Percentiles rank a stretch among this genome's conserved stretches.
These are phyloP conservation scores for Penicillium paneum DNA, from an alignment of 2,329 filamentous ascomycete species.

Conservation along the genomic window DNA sequence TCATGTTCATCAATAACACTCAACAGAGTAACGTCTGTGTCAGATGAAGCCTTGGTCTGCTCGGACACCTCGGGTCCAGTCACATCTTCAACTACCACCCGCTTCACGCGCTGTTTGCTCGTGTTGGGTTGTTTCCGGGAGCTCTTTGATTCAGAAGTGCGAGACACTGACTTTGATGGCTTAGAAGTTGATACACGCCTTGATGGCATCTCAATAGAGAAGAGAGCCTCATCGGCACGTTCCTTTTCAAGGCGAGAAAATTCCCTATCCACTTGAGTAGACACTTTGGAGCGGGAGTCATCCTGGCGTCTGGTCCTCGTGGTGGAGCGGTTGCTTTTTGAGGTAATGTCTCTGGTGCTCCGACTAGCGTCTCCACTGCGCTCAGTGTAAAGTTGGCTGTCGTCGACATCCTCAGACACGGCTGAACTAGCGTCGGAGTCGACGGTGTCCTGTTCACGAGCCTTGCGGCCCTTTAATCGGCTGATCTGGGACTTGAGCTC, in stretches of 20 bases:
- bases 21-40: conserved; percentile 49
- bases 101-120: conserved; percentile 41
- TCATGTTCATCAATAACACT: conserved; percentile 53
- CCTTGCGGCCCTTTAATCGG: conserved; percentile 21
- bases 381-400: conserved; percentile 34
- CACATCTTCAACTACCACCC: conserved; percentile 36
- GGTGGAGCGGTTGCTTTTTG: conserved; percentile 29
- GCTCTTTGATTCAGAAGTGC: conserved; percentile 21
- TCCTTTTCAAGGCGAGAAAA: conserved; percentile 37
- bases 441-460: conserved; percentile 28
- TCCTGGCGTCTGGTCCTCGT: conserved; percentile 25
- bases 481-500: conserved; percentile 38
- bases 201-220: conserved; percentile 35
- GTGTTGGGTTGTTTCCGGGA: conserved; percentile 36
- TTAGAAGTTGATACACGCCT: conserved; percentile 24
- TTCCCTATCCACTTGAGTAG: conserved; percentile 37
- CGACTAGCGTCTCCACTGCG: conserved; percentile 28
- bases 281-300: conserved; percentile 32
- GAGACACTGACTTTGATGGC: conserved; percentile 16
- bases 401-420: conserved; percentile 25
- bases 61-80: conserved; percentile 33
- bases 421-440: conserved; percentile 27
- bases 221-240: conserved; percentile 38
- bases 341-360: conserved; percentile 29
- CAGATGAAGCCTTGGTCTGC: conserved; percentile 27